Conservation (phyloP, 805 yeast genomes). For the Cyberlindnera euphorbiae region DNA sequence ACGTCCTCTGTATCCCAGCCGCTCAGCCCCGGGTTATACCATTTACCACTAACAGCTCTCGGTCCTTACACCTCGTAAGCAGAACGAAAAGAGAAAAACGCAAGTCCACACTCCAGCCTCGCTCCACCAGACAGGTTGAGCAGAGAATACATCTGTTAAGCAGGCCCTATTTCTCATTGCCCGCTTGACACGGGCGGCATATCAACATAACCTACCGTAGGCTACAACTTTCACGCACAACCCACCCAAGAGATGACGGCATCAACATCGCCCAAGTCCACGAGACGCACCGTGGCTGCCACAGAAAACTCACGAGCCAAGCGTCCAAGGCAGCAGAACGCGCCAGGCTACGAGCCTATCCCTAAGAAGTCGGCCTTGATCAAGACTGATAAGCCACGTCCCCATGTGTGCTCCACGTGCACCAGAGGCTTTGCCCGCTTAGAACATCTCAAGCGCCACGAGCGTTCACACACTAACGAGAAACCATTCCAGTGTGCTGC, state of each 20-base stretch:
- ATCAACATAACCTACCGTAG: too few species aligned
- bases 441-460: conserved; percentile 92
- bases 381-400: conserved; percentile 91
- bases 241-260: too few species aligned
- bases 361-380: conserved; percentile 81
- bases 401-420: conserved; percentile 85
- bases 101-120: too few species aligned
- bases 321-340: conserved; percentile 22
- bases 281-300: not conserved
- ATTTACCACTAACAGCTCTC: too few species aligned
- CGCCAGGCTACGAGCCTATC: conserved; percentile 52
- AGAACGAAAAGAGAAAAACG: too few species aligned
- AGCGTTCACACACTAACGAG: conserved; percentile 91
- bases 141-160: too few species aligned
- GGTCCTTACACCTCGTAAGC: too few species aligned
- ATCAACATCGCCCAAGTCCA: not conserved
- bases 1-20: too few species aligned
- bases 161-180: too few species aligned
- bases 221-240: too few species aligned
- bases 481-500: conserved; percentile 95
- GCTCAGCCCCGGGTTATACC: conserved; percentile 1
- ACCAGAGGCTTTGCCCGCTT: conserved; percentile 93
- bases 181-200: too few species aligned
- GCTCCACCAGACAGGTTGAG: too few species aligned
- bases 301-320: conserved; percentile 3